Conservation (phyloP, 805 yeast species). For the Starmerella apicola region DNA sequence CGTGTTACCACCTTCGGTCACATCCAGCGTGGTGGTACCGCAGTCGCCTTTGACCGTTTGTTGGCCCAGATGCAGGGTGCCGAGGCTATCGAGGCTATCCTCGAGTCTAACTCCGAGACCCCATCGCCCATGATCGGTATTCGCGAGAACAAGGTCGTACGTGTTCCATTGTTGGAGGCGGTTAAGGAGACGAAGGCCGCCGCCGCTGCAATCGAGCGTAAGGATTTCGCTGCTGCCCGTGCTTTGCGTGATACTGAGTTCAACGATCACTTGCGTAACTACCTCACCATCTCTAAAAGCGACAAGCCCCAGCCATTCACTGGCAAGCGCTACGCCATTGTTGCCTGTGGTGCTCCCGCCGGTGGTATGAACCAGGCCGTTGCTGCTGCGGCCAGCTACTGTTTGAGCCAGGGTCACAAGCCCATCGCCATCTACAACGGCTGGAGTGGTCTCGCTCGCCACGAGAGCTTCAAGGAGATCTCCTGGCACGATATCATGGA, state of each 20-base stretch:
- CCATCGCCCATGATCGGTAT: slow-evolving; percentile 94
- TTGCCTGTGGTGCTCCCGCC: slow-evolving; percentile 94
- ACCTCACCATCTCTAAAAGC: slow-evolving; percentile 52
- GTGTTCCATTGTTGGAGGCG: slow-evolving; percentile 80
- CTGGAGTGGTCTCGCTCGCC: slow-evolving; percentile 80
- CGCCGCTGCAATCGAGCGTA: slow-evolving; percentile 68
- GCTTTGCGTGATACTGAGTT: slow-evolving; percentile 77
- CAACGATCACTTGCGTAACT: slow-evolving; percentile 64
- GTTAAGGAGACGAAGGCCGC: slow-evolving; percentile 80
- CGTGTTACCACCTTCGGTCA: slow-evolving; percentile 93
- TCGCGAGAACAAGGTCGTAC: slow-evolving; percentile 71
- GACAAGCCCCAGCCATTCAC: slow-evolving; percentile 36
- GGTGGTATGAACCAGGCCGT: slow-evolving; percentile 92
- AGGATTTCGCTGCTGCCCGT: slow-evolving; percentile 81
- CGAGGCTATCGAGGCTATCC: slow-evolving; percentile 88
- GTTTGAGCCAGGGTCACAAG: slow-evolving; percentile 79
- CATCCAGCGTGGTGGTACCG: slow-evolving; percentile 97
- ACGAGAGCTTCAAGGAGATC: slow-evolving; percentile 65
- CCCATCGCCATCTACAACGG: slow-evolving; percentile 91
- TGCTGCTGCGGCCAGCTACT: slow-evolving; percentile 78
- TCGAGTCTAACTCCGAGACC: slow-evolving; percentile 74
- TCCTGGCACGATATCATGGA: slow-evolving; percentile 78
- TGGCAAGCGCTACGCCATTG: slow-evolving; percentile 59
- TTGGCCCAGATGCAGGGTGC: slow-evolving; percentile 95
- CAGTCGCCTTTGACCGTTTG: slow-evolving; percentile 86